These are phyloP conservation scores for Ormosia emarginata DNA, from an alignment of 306 rosid species.

Conservation along the genomic window DNA sequence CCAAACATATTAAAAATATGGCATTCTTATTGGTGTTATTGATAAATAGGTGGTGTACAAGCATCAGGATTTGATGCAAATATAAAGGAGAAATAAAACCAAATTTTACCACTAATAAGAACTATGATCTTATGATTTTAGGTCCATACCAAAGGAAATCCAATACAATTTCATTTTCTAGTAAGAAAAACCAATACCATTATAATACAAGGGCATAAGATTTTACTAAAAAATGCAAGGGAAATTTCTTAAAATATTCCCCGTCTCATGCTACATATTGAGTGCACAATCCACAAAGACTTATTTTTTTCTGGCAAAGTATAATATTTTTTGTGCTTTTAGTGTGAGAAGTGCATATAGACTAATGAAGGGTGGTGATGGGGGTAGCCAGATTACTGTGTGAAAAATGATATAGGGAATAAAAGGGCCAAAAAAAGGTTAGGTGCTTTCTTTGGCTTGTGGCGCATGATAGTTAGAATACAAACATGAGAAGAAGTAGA, in stretches of 20 bases:
- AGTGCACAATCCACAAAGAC: background rate
- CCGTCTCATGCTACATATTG: background rate
- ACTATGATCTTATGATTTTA: no score
- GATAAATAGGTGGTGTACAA: background rate
- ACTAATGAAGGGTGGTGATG: no score
- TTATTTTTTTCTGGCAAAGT: slow-evolving; percentile 14
- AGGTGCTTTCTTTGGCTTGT: no score
- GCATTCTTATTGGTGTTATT: no score
- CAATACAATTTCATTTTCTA: background rate
- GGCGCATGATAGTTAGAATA: no score
- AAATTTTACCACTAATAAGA: background rate
- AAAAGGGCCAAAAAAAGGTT: no score
- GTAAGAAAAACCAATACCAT: background rate
- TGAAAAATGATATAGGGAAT: no score
- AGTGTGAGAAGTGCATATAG: no score
- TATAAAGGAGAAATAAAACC: background rate
- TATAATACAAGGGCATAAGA: background rate
- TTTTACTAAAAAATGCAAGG: background rate
- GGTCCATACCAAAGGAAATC: background rate
- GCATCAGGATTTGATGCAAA: background rate
- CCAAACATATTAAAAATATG: no score
- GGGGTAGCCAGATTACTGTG: no score
- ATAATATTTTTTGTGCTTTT: background rate
- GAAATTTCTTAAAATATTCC: background rate
- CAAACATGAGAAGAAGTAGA: no score